A percentile compares a stretch with the other conserved stretches of the same genome.
phyloP scores from a whole-genome alignment of 306 rosid species.

The Bauhinia variegata region DNA sequence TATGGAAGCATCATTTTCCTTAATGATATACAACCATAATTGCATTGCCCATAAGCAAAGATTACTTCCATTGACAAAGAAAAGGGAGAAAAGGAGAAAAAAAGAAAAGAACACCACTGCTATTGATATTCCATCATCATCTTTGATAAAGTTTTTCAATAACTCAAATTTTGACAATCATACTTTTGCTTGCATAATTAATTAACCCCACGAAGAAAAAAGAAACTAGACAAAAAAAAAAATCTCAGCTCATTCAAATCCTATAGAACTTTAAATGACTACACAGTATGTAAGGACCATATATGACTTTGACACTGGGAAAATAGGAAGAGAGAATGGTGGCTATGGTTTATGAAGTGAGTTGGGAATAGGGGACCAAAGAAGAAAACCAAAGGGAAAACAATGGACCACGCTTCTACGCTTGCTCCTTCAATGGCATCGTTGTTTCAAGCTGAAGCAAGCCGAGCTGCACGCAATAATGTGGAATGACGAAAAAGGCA shows the following conservation, averaged over 20 bases:
- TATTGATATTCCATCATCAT: conserved; percentile 54
- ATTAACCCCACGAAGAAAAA: conserved; percentile 45
- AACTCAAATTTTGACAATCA: conserved; percentile 68
- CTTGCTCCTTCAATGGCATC: conserved; percentile 73
- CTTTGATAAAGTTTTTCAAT: conserved; percentile 58
- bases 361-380: conserved; percentile 31
- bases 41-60: conserved; percentile 53
- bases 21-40: conserved; percentile 45
- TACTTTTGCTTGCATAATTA: conserved; percentile 67
- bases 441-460: conserved; percentile 74
- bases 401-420: conserved; percentile 85
- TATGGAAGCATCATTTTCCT: no score
- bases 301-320: conserved; percentile 49
- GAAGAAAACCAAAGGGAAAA: conserved; percentile 9
- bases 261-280: conserved; percentile 61
- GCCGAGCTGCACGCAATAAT: conserved; percentile 82
- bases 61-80: conserved; percentile 60
- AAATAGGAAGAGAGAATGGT: conserved; percentile 49
- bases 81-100: conserved; percentile 28
- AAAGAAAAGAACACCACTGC: conserved; percentile 55
- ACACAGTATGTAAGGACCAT: conserved; percentile 53
- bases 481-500: conserved; percentile 31
- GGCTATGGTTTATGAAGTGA: conserved; percentile 38
- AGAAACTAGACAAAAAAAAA: conserved; percentile 9
- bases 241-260: conserved; percentile 58